phyloP scores from a whole-genome alignment of 768 basidiomycete species.

The Lentinus brumalis region DNA sequence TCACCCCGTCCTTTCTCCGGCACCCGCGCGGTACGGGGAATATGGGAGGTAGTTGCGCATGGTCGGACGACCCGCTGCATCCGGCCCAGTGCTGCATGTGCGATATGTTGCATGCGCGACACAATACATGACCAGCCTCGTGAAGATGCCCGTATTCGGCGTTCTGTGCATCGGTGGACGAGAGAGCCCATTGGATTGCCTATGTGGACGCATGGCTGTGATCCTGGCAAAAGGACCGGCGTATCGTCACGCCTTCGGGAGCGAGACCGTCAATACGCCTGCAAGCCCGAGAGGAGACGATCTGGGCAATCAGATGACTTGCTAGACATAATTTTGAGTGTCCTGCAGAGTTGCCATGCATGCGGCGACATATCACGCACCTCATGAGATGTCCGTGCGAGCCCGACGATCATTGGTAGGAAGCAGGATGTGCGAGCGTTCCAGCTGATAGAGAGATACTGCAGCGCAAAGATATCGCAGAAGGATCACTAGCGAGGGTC shows the following conservation, averaged over 20 bases:
- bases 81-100: neutral
- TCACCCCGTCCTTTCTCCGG: slow-evolving; percentile 19
- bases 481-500: no score
- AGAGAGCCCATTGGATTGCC: neutral
- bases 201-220: neutral
- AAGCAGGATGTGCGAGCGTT: no score
- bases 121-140: neutral
- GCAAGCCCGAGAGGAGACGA: slow-evolving; percentile 5
- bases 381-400: no score
- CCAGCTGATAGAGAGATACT: no score
- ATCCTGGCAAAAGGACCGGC: slow-evolving; percentile 3
- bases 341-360: no score
- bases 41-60: neutral
- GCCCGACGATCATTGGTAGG: no score
- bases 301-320: neutral
- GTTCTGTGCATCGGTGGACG: neutral
- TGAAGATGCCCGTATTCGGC: neutral
- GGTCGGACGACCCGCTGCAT: neutral
- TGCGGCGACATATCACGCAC: no score
- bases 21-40: neutral
- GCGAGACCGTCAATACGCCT: neutral
- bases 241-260: slow-evolving; percentile 5
- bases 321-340: no score
- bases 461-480: no score
- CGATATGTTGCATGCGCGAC: no score